These are phyloP conservation scores for Crucihimalaya himalaica DNA, from an alignment of 345 rosid genomes.

Conservation along the genomic window DNA sequence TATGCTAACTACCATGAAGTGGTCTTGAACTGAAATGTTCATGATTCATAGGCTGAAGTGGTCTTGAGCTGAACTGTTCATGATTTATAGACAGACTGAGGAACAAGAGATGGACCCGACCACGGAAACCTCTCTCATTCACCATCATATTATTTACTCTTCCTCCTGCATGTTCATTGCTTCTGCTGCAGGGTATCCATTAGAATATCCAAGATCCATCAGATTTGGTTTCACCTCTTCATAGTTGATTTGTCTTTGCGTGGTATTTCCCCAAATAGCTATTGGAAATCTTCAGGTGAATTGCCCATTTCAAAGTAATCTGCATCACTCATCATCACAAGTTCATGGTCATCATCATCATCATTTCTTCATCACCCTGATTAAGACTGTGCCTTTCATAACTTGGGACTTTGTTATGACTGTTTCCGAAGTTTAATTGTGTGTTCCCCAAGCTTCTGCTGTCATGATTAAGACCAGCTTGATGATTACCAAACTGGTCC, in stretches of 20 bases:
- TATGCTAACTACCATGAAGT: no score
- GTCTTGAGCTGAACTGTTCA: no score
- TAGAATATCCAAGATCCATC: conserved; percentile 35
- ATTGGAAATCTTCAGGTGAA: conserved; percentile 32
- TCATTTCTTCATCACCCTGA: conserved; percentile 30
- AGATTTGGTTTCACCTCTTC: conserved; percentile 30
- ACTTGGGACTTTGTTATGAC: conserved; percentile 14
- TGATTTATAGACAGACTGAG: conserved; percentile 28
- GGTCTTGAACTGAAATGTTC: background rate
- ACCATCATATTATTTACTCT: conserved; percentile 28
- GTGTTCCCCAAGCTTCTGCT: conserved; percentile 33
- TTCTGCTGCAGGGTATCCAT: conserved; percentile 36
- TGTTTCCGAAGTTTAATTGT: conserved; percentile 20
- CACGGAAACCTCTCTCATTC: conserved; percentile 18
- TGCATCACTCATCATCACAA: conserved; percentile 32
- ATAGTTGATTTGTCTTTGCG: conserved; percentile 34
- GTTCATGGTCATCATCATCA: conserved; percentile 22
- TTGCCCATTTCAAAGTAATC: conserved; percentile 32
- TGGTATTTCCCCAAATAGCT: background rate
- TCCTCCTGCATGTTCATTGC: conserved; percentile 26
- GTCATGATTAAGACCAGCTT: conserved; percentile 9
- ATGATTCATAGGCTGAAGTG: no score
- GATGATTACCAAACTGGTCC: background rate
- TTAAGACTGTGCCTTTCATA: conserved; percentile 23
- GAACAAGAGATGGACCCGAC: conserved; percentile 16